Conservation (phyloP, 345 rosid genomes). For the Populus tremula region DNA sequence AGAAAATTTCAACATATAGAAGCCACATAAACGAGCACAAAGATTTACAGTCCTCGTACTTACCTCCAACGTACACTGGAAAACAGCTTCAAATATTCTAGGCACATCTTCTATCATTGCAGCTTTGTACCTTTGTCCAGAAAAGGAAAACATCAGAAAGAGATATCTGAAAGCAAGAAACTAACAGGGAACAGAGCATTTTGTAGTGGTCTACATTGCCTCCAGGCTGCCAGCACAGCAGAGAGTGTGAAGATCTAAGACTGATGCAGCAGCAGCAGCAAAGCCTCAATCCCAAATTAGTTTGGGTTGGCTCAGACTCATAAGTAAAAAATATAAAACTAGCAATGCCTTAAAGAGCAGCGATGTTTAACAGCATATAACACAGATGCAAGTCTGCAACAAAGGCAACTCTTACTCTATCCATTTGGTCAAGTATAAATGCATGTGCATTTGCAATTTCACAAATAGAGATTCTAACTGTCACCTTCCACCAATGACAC, state of each 20-base stretch:
- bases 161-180: neutral
- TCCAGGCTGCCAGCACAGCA: neutral
- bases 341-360: neutral
- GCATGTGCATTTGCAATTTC: neutral
- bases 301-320: neutral
- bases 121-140: constrained; percentile 66
- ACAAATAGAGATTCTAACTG: neutral
- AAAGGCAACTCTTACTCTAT: neutral
- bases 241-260: neutral
- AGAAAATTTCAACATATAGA: neutral
- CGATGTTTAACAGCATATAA: neutral
- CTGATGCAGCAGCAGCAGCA: neutral
- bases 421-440: neutral
- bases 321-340: neutral
- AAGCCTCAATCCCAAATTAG: neutral
- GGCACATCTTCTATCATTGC: constrained; percentile 98
- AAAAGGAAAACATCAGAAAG: constrained; percentile 1
- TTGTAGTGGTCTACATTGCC: neutral
- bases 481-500: neutral
- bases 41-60: constrained; percentile 15
- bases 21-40: neutral
- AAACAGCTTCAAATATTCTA: constrained; percentile 94
- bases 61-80: constrained; percentile 98
- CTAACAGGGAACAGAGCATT: neutral
- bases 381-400: neutral